Conservation (phyloP, 164 flowering plant genomes). For the Dillenia suffruticosa region DNA sequence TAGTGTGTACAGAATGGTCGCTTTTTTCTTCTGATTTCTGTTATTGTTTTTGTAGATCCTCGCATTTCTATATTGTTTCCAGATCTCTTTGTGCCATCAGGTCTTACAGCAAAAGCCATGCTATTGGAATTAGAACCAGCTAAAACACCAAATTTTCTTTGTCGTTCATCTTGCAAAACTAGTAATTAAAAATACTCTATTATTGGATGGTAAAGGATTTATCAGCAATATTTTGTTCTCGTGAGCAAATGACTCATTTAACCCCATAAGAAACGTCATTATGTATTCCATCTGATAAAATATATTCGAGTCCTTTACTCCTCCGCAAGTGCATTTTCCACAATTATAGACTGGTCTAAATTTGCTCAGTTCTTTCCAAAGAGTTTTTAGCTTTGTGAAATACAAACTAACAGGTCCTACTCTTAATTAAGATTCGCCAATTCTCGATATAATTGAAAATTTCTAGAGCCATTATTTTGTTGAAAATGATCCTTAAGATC, state of each 20-base stretch:
- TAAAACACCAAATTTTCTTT: not conserved
- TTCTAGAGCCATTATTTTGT: not conserved
- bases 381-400: not conserved
- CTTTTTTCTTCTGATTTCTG: too few species aligned
- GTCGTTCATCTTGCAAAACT: not conserved
- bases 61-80: too few species aligned
- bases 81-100: too few species aligned
- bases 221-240: not conserved
- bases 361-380: not conserved
- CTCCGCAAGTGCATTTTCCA: not conserved
- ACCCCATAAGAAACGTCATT: not conserved
- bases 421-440: not conserved
- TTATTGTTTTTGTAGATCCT: too few species aligned
- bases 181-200: not conserved
- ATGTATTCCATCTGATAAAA: not conserved
- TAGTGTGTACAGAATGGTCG: too few species aligned
- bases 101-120: too few species aligned
- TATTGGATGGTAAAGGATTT: not conserved
- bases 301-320: not conserved
- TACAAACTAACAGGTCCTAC: not conserved
- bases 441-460: not conserved
- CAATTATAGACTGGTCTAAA: not conserved
- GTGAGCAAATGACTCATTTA: not conserved
- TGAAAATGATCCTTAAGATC: not conserved
- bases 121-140: too few species aligned